Evolutionary conservation across 2,329 filamentous ascomycete genomes (phyloP).

Genomic region (Orbilia brochopaga): DNA sequence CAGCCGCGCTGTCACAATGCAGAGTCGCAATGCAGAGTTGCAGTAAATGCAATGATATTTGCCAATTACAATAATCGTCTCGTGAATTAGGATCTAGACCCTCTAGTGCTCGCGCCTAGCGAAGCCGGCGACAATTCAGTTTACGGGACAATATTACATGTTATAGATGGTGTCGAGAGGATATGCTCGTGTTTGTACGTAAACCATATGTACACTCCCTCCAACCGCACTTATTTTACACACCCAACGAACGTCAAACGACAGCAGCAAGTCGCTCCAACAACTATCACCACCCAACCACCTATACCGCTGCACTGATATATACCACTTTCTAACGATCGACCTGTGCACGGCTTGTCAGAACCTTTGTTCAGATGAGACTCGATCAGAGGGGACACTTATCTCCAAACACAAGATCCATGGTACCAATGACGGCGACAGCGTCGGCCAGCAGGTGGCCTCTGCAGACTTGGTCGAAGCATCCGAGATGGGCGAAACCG

Average conservation of each 20-base stretch:
- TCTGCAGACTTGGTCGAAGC: constrained; percentile 90
- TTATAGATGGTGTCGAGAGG: background rate
- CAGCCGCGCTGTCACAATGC: constrained; percentile 7
- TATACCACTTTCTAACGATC: constrained; percentile 29
- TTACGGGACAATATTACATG: too few species aligned
- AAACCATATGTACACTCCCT: constrained; percentile 37
- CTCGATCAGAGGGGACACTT: constrained; percentile 19
- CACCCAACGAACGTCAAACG: constrained; percentile 29
- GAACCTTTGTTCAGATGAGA: background rate
- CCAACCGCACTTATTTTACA: constrained; percentile 47
- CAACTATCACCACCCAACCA: background rate
- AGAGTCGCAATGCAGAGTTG: background rate
- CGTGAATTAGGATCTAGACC: too few species aligned
- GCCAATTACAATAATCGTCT: too few species aligned
- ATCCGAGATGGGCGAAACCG: constrained; percentile 91
- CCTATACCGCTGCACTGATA: background rate
- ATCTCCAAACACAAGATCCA: constrained; percentile 86
- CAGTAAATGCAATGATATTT: too few species aligned
- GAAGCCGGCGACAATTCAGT: too few species aligned
- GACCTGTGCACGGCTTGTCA: constrained; percentile 51
- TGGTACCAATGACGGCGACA: constrained; percentile 76
- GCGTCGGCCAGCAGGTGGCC: constrained; percentile 95
- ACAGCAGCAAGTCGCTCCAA: constrained; percentile 3
- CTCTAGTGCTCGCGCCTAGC: too few species aligned
- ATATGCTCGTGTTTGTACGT: constrained; percentile 24